A percentile compares a stretch with the other conserved stretches of the same genome.
These are phyloP conservation scores for Cladophialophora yegresii DNA, from an alignment of 2,329 filamentous ascomycete genomes.

Conservation along the genomic window DNA sequence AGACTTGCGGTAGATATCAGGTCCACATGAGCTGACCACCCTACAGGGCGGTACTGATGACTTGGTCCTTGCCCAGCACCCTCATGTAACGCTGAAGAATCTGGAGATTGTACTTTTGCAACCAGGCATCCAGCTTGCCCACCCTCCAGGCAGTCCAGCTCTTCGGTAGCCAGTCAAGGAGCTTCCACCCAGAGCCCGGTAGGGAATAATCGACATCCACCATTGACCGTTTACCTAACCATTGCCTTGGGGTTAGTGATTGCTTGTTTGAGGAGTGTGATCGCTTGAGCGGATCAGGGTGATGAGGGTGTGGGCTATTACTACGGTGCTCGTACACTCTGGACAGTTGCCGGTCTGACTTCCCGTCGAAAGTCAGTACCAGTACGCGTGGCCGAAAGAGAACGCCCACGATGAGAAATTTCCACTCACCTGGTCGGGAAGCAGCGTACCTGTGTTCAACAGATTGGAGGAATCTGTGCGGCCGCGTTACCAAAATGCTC, in stretches of 20 bases:
- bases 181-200: neutral
- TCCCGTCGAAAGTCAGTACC: neutral
- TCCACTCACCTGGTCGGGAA: neutral
- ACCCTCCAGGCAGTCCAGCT: constrained; percentile 15
- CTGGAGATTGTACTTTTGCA: constrained; percentile 27
- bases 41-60: neutral
- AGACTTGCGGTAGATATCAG: neutral
- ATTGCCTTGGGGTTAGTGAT: neutral
- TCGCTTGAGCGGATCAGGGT: neutral
- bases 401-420: neutral
- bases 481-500: neutral
- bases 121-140: neutral
- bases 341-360: neutral
- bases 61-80: neutral
- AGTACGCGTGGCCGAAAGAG: neutral
- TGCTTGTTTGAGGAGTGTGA: constrained; percentile 3
- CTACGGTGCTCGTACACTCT: neutral
- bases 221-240: neutral
- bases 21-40: neutral
- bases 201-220: neutral
- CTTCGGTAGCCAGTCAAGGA: constrained; percentile 23
- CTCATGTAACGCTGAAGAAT: constrained; percentile 18
- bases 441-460: neutral
- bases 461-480: neutral
- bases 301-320: neutral